These are phyloP conservation scores for Podospora fimiseda DNA, from an alignment of 495 filamentous ascomycete genomes.

Conservation along the genomic window DNA sequence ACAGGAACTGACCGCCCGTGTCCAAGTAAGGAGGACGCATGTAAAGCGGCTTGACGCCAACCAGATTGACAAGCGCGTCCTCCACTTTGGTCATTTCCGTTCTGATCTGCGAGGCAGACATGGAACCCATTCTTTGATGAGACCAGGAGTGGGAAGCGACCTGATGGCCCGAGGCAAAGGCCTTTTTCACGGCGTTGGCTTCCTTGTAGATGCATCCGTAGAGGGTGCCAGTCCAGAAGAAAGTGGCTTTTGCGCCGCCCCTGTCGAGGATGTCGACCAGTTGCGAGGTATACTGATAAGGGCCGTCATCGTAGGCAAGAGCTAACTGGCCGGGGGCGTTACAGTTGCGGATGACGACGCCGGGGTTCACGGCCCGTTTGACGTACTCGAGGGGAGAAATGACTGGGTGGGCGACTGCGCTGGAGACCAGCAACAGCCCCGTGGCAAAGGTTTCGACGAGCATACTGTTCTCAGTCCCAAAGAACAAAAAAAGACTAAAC, in stretches of 20 bases:
- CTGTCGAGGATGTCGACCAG: conserved; percentile 60
- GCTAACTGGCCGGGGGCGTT: conserved; percentile 36
- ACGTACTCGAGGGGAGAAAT: conserved; percentile 30
- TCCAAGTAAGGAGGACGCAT: conserved; percentile 49
- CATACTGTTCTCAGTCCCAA: no score
- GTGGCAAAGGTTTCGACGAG: conserved; percentile 21
- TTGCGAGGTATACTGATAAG: conserved; percentile 57
- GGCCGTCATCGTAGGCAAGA: conserved; percentile 69
- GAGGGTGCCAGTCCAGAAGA: conserved; percentile 51
- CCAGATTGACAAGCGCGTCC: conserved; percentile 45
- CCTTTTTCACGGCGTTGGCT: conserved; percentile 41
- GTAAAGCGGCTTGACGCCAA: conserved; percentile 49
- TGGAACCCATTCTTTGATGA: conserved; percentile 39
- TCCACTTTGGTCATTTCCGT: conserved; percentile 47
- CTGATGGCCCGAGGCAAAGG: conserved; percentile 45
- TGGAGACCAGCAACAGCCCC: conserved; percentile 24
- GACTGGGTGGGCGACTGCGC: conserved; percentile 25
- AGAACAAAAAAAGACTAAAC: no score
- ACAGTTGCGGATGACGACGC: conserved; percentile 38
- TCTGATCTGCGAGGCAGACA: conserved; percentile 34
- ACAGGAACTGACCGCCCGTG: conserved; percentile 39
- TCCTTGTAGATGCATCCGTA: conserved; percentile 53
- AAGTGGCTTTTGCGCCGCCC: conserved; percentile 54
- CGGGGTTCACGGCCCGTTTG: conserved; percentile 32
- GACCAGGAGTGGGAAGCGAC: conserved; percentile 47